Percentiles rank a stretch among this genome's conserved stretches.
Conservation (phyloP, 139 green algal genomes). For the Closterium sp. region DNA sequence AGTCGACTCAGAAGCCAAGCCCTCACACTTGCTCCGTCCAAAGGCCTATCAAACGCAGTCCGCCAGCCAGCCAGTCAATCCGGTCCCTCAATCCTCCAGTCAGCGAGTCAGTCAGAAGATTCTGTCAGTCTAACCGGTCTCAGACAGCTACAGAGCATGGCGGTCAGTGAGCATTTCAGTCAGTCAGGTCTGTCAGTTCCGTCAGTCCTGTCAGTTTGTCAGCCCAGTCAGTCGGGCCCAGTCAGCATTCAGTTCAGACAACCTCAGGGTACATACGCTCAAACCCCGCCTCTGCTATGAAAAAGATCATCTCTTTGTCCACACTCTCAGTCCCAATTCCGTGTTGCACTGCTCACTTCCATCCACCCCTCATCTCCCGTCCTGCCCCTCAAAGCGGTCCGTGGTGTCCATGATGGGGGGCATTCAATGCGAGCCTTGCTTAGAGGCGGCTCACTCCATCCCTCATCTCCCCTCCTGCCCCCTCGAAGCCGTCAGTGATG, state of each 20-base stretch:
- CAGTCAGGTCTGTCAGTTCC: background rate
- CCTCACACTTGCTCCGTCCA: too few species aligned
- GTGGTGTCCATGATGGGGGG: constrained; percentile 6
- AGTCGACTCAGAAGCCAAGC: too few species aligned
- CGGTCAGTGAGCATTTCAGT: background rate
- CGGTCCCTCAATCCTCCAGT: too few species aligned
- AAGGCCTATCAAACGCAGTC: too few species aligned
- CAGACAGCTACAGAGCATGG: too few species aligned
- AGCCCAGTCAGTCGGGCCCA: background rate
- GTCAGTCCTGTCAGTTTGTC: background rate
- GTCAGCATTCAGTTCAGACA: background rate
- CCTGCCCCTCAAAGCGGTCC: constrained; percentile 33
- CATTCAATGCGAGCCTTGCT: too few species aligned
- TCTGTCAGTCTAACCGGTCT: too few species aligned
- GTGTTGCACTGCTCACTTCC: too few species aligned
- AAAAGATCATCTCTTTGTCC: background rate
- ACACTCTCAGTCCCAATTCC: background rate
- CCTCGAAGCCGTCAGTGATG: constrained; percentile 39
- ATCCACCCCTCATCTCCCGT: too few species aligned
- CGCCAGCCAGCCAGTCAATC: too few species aligned
- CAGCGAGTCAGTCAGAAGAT: too few species aligned
- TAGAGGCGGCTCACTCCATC: too few species aligned
- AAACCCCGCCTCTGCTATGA: background rate
- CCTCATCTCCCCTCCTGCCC: background rate
- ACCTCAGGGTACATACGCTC: background rate